Evolutionary conservation across 305 asterid species (phyloP), one percentile per base, ranked within the genome.

Genomic region (Solanum hybrid): DNA sequence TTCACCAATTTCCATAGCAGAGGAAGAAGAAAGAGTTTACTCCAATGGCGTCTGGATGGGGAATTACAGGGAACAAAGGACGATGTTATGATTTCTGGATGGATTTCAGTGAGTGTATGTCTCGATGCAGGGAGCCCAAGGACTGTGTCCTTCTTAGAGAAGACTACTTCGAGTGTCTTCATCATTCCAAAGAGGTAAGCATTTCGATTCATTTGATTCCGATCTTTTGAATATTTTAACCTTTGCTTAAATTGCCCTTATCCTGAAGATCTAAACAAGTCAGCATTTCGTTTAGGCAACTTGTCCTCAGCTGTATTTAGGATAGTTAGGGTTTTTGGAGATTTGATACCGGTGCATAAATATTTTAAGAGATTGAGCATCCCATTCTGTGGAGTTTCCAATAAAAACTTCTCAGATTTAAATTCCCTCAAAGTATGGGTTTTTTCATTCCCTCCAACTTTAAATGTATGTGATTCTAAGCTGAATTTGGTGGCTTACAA

Each of bases 21-120:
- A 77, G 37, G 38, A 77, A 15, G 38, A 77, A 4, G 37, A 10
- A 20, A 32, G 2, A 78, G 41, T 78, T 78, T 4, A 1, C 41
- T 78, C 41, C 27, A 93, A 97, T 96, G 99, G 99, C 99, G 89
- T 97, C 99, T 32, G 99, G 99, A 45, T 97, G 99, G 99, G 99
- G 99, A 87, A 97, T 97, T 81, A 95, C 97, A 10, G 99, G 99
- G 89, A 97, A 96, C 95, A 96, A 96, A 91, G 99, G 99, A 6
- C 93, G 99, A 77, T 97, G 99, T 91, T 96, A 97, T 91, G 99
- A 97, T 92, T 97, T 97, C 95, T 97, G 99, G 99, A 94, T 95
- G 92, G 98, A 96, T 87, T 97, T 97, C 91, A 97, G 99, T 89
- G 99, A 97, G 68, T 97, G 99, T 89, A 97, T 97, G 99, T 97